Evolutionary conservation across 2,329 filamentous ascomycete species (phyloP).

Genomic region (Aureobasidium sp.): DNA sequence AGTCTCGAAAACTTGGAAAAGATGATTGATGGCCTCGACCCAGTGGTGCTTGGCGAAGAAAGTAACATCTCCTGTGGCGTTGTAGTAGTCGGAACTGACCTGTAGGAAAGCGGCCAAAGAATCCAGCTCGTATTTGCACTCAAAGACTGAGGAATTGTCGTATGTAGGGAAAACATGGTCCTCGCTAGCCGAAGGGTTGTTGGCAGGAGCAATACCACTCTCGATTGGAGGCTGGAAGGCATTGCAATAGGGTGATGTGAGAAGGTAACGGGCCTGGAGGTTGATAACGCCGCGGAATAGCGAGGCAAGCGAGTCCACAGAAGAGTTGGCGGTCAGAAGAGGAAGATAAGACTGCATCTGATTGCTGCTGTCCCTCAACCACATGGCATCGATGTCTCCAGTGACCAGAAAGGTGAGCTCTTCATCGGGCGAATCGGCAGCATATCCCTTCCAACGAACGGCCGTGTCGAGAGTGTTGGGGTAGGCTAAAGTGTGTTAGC

Average conservation of each 20-base stretch:
- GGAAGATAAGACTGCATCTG: conserved; percentile 63
- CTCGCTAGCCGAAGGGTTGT: conserved; percentile 29
- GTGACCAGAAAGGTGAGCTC: conserved; percentile 55
- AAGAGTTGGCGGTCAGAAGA: conserved; percentile 46
- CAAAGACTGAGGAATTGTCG: conserved; percentile 37
- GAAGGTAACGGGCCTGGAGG: conserved; percentile 59
- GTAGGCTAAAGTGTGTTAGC: conserved; percentile 29
- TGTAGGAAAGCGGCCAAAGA: conserved; percentile 43
- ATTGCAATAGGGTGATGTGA: conserved; percentile 48
- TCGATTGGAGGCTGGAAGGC: conserved; percentile 44
- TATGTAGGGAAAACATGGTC: conserved; percentile 37
- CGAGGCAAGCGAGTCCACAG: conserved; percentile 52
- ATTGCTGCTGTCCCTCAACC: conserved; percentile 50
- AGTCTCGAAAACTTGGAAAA: conserved; percentile 28
- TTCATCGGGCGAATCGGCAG: conserved; percentile 49
- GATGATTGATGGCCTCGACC: conserved; percentile 36
- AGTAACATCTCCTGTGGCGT: conserved; percentile 35
- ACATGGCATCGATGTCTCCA: conserved; percentile 43
- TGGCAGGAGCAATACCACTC: conserved; percentile 31
- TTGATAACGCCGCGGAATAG: conserved; percentile 65
- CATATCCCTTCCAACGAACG: conserved; percentile 57
- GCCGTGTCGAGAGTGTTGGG: conserved; percentile 70
- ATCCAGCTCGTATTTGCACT: conserved; percentile 48
- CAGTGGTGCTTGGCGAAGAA: conserved; percentile 42
- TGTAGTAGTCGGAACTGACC: conserved; percentile 41